Conservation (phyloP, 139 green algal genomes). For the Coccomyxa sp. region DNA sequence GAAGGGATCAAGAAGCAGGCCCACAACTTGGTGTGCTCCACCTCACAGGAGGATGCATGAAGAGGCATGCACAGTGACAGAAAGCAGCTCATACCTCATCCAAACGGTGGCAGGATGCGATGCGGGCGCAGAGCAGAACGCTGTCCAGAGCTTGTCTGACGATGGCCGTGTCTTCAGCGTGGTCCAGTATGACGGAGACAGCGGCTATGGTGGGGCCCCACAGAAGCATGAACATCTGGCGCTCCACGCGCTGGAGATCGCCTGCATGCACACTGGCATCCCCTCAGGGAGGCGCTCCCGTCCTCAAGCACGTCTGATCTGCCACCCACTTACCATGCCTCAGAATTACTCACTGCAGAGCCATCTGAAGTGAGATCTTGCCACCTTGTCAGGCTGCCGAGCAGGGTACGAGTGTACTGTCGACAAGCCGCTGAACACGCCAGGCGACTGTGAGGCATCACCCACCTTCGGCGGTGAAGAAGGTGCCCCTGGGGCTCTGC, state of each 20-base stretch:
- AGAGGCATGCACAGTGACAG: not conserved
- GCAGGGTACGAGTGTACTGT: too few species aligned
- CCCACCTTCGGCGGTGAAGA: not conserved
- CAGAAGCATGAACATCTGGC: conserved; percentile 87
- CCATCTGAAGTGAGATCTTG: not conserved
- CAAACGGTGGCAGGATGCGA: conserved; percentile 50
- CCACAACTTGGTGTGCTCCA: too few species aligned
- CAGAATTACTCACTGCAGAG: not conserved
- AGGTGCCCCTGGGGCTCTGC: conserved; percentile 26
- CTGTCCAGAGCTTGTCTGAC: conserved; percentile 44
- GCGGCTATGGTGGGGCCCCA: conserved; percentile 87
- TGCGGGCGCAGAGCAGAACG: conserved; percentile 47
- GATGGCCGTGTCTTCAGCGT: conserved; percentile 47
- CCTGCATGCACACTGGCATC: not conserved
- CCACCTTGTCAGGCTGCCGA: too few species aligned
- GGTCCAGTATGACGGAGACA: conserved; percentile 87
- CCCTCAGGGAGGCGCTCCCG: too few species aligned
- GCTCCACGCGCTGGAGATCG: conserved; percentile 43
- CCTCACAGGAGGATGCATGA: not conserved
- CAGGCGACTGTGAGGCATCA: not conserved
- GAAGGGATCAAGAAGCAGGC: too few species aligned
- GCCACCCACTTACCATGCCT: too few species aligned
- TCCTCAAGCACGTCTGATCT: too few species aligned
- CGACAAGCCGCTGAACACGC: too few species aligned
- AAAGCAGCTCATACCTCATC: conserved; percentile 31